These are phyloP conservation scores for Gnaphalium uliginosum DNA, from an alignment of 129 eudicot species.

Conservation along the genomic window DNA sequence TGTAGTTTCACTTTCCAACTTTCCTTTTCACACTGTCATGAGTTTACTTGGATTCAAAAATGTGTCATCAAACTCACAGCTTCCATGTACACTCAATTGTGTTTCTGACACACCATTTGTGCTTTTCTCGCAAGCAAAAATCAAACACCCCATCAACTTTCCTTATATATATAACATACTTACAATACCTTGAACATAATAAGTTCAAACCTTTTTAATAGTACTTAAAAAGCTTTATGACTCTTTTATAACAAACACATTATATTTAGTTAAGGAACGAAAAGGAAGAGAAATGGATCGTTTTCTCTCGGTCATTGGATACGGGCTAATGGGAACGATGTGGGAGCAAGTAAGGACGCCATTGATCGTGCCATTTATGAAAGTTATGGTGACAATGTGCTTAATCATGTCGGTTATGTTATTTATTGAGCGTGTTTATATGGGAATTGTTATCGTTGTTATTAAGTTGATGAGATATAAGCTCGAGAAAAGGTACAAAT, in stretches of 20 bases:
- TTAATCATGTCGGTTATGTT: conserved; percentile 78
- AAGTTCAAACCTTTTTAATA: background rate
- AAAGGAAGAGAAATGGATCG: conserved; percentile 35
- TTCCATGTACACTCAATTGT: conserved; percentile 37
- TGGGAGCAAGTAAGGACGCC: conserved; percentile 67
- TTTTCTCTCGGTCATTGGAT: conserved; percentile 14
- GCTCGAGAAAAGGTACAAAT: conserved; percentile 68
- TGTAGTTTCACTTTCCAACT: conserved; percentile 35
- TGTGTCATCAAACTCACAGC: conserved; percentile 26
- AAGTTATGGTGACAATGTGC: conserved; percentile 53
- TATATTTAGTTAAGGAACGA: background rate
- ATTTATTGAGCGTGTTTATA: conserved; percentile 75
- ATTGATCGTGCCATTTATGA: conserved; percentile 64
- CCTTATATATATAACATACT: conserved; percentile 27
- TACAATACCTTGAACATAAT: conserved; percentile 8
- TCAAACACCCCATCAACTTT: conserved; percentile 34
- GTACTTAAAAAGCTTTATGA: background rate
- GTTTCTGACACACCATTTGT: conserved; percentile 41
- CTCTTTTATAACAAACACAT: background rate
- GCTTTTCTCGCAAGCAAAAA: conserved; percentile 53
- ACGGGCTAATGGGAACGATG: conserved; percentile 34
- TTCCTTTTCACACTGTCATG: conserved; percentile 16
- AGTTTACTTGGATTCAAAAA: conserved; percentile 33
- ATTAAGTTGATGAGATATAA: conserved; percentile 61
- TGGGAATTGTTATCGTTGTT: conserved; percentile 62